Evolutionary conservation across 2,329 filamentous ascomycete species (phyloP).

Genomic region (Didymellaceae sp.): DNA sequence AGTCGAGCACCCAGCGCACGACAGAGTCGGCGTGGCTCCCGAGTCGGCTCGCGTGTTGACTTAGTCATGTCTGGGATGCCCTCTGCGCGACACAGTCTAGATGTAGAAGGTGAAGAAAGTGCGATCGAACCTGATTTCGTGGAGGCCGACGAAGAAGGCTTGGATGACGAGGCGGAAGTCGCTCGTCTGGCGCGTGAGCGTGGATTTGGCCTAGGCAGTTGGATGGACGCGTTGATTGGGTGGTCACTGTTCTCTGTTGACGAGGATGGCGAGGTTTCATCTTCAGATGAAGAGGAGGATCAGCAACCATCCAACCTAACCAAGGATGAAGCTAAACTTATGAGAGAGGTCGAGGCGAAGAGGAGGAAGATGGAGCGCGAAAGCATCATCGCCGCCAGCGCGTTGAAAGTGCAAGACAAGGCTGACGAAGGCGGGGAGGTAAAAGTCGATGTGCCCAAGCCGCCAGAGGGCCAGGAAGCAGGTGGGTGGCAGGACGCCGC

Average conservation of each 20-base stretch:
- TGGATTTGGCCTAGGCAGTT: slow-evolving; percentile 62
- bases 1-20: slow-evolving; percentile 50
- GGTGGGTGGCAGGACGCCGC: slow-evolving; percentile 65
- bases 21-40: slow-evolving; percentile 43
- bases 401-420: slow-evolving; percentile 47
- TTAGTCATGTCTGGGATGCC: slow-evolving; percentile 43
- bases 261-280: slow-evolving; percentile 53
- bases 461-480: slow-evolving; percentile 32
- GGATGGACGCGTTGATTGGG: slow-evolving; percentile 65
- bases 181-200: slow-evolving; percentile 58
- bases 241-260: slow-evolving; percentile 64
- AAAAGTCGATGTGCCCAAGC: slow-evolving; percentile 19
- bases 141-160: slow-evolving; percentile 49
- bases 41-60: slow-evolving; percentile 47
- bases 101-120: slow-evolving; percentile 34
- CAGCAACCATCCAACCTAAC: slow-evolving; percentile 24
- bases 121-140: slow-evolving; percentile 58
- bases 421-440: slow-evolving; percentile 17
- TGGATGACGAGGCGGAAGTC: slow-evolving; percentile 61
- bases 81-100: slow-evolving; percentile 40
- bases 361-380: slow-evolving; percentile 46
- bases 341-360: slow-evolving; percentile 47
- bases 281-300: slow-evolving; percentile 31
- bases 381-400: slow-evolving; percentile 43
- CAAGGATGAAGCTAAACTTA: slow-evolving; percentile 47